Conservation (phyloP, 495 filamentous ascomycete species). For the Podospora sp. region DNA sequence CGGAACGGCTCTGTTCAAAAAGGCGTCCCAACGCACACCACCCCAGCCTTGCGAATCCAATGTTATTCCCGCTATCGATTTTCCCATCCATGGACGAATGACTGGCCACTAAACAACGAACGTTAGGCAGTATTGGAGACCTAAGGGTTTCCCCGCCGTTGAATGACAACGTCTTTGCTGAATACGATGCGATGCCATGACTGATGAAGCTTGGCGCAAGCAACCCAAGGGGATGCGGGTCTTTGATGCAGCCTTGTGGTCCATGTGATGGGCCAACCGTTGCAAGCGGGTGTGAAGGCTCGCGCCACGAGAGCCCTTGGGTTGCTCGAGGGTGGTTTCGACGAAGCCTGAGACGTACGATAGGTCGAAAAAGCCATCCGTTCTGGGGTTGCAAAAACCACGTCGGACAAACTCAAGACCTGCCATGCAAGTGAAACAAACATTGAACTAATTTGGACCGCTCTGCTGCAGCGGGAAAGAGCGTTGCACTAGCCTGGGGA, state of each 20-base stretch:
- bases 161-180: neutral
- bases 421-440: neutral
- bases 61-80: neutral
- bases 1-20: neutral
- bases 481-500: neutral
- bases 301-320: neutral
- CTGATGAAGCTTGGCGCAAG: neutral
- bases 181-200: neutral
- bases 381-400: neutral
- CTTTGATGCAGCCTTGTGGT: neutral
- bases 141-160: neutral
- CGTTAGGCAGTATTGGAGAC: neutral
- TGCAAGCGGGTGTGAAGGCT: conserved; percentile 6
- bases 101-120: neutral
- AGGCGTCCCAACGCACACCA: neutral
- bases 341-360: neutral
- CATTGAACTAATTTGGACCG: neutral
- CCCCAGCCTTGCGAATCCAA: neutral
- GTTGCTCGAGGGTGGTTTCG: neutral
- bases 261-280: conserved; percentile 5
- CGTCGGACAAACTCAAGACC: neutral
- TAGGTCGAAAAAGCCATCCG: neutral
- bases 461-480: neutral
- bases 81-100: neutral
- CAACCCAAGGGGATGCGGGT: neutral